Evolutionary conservation across 164 flowering plant genomes (phyloP).

Genomic region (Magnolia officinalis): DNA sequence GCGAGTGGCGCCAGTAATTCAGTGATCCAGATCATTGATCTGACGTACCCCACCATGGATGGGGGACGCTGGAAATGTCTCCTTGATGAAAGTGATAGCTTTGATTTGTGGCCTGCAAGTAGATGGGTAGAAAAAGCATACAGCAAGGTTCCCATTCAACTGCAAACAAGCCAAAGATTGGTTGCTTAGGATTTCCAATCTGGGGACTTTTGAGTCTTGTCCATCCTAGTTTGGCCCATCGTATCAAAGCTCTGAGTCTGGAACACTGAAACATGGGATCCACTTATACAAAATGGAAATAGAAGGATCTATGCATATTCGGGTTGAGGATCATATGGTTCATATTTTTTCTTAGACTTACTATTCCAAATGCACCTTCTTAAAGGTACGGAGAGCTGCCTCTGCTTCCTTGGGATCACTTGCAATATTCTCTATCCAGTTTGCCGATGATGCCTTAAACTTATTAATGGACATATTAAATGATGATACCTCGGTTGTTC

Average conservation of each 20-base stretch:
- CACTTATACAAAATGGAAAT: too few relatives aligned
- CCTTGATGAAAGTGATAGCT: not conserved
- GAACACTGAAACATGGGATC: too few relatives aligned
- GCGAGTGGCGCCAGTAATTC: not conserved
- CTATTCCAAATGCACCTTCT: not conserved
- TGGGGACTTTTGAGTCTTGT: not conserved
- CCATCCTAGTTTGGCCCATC: not conserved
- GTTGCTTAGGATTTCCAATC: not conserved
- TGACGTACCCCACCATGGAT: not conserved
- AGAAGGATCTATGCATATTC: too few relatives aligned
- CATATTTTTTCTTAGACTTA: not conserved
- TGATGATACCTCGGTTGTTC: slow-evolving; percentile 62
- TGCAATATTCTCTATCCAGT: slow-evolving; percentile 37
- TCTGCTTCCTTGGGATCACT: slow-evolving; percentile 55
- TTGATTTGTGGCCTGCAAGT: not conserved
- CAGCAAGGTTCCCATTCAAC: not conserved
- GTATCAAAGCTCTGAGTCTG: too few relatives aligned
- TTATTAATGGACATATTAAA: slow-evolving; percentile 68
- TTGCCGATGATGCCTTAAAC: slow-evolving; percentile 56
- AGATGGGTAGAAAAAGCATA: not conserved
- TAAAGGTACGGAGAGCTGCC: slow-evolving; percentile 73
- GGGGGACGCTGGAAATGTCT: too few relatives aligned
- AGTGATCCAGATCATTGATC: not conserved
- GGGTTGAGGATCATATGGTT: not conserved
- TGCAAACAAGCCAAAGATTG: not conserved